phyloP scores from a whole-genome alignment of 345 rosid species.

The Lenwebbia sp. region DNA sequence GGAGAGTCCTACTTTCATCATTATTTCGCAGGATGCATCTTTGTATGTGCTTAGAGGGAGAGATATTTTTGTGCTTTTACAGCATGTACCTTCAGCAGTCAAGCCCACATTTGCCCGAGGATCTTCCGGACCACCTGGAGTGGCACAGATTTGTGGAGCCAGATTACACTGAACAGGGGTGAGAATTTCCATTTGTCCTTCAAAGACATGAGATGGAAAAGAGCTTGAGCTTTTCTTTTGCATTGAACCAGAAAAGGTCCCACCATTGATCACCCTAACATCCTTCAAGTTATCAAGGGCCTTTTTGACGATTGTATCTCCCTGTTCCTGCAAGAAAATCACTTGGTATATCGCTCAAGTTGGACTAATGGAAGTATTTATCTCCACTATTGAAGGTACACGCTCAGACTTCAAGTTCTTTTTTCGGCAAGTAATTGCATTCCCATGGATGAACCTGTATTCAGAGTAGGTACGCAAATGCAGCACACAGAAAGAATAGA shows the following conservation, averaged over 20 bases:
- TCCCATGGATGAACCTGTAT: neutral
- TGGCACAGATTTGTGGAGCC: neutral
- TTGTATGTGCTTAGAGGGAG: neutral
- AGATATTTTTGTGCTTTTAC: rapidly evolving
- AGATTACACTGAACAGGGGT: neutral
- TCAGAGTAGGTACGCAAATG: neutral
- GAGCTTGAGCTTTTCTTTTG: neutral
- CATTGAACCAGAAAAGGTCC: neutral
- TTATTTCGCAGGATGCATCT: neutral
- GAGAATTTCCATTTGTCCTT: neutral
- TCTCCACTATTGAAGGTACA: too few relatives aligned
- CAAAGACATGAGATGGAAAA: neutral
- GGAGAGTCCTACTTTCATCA: neutral
- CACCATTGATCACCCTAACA: neutral
- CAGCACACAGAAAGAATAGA: rapidly evolving
- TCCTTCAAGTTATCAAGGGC: neutral
- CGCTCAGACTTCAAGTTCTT: neutral
- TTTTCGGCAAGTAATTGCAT: neutral
- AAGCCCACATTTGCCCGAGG: neutral
- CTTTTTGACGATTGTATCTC: neutral
- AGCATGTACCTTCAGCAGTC: neutral
- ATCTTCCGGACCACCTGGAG: neutral
- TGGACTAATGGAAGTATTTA: neutral
- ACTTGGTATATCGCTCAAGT: neutral
- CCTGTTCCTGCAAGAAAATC: neutral